These are phyloP conservation scores for Xylaria sp. DNA, from an alignment of 2,329 filamentous ascomycete genomes.

Conservation along the genomic window DNA sequence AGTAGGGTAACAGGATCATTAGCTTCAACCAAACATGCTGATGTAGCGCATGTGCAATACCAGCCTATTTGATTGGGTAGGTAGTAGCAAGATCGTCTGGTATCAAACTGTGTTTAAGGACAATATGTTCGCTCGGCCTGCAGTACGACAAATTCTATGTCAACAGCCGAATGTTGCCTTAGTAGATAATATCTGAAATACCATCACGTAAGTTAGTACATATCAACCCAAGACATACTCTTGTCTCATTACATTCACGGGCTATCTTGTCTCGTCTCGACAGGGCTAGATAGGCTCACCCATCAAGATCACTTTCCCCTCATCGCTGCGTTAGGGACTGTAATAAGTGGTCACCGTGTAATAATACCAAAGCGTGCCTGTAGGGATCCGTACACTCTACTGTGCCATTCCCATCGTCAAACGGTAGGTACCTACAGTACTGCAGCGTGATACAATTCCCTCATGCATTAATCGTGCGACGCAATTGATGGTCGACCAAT, in stretches of 20 bases:
- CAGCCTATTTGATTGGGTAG: conserved; percentile 18
- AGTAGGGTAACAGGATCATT: neutral
- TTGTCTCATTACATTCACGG: too few relatives aligned
- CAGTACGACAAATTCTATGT: neutral
- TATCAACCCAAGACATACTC: too few relatives aligned
- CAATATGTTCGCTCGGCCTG: neutral
- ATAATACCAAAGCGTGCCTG: neutral
- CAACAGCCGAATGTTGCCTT: neutral
- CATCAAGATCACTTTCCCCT: too few relatives aligned
- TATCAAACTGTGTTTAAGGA: conserved; percentile 4
- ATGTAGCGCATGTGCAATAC: conserved; percentile 14
- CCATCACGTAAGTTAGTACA: too few relatives aligned
- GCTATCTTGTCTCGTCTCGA: neutral
- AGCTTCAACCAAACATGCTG: conserved; percentile 2
- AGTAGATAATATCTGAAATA: neutral
- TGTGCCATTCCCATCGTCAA: conserved; percentile 7
- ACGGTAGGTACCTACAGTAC: neutral
- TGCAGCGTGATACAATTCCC: conserved; percentile 35
- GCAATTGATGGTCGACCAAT: conserved; percentile 18
- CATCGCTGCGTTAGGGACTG: neutral
- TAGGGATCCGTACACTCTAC: neutral
- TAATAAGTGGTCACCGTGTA: neutral
- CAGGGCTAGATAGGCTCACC: neutral
- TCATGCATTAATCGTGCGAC: conserved; percentile 36
- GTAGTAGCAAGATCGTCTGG: neutral